Conservation (phyloP, 2,329 filamentous ascomycete genomes). For the Hypoxylon sp. region DNA sequence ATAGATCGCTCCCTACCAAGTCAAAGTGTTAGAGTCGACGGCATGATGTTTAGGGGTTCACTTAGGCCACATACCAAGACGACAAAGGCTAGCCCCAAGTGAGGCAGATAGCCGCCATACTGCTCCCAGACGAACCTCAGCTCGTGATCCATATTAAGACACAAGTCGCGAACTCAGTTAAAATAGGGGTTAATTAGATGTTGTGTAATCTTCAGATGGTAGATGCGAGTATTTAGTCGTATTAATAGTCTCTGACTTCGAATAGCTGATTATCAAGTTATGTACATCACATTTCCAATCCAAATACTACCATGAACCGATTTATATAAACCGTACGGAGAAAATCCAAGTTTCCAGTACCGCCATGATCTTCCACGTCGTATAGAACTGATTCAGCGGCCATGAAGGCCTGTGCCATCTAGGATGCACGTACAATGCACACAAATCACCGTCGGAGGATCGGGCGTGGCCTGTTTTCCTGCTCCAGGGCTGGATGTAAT, state of each 20-base stretch:
- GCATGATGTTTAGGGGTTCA: background rate
- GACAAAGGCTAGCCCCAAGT: conserved; percentile 3
- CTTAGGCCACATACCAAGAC: conserved; percentile 1
- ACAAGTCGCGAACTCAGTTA: background rate
- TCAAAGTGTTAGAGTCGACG: background rate
- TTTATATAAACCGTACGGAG: conserved; percentile 1
- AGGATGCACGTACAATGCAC: background rate
- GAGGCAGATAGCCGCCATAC: background rate
- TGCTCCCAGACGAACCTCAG: conserved; percentile 5
- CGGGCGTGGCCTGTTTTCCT: background rate
- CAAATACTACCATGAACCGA: background rate
- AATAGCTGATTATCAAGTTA: background rate
- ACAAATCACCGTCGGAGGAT: background rate
- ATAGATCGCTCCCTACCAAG: conserved; percentile 13
- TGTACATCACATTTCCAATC: background rate
- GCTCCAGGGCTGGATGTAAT: too few species aligned
- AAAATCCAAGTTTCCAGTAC: background rate
- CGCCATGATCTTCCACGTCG: background rate
- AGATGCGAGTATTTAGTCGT: background rate
- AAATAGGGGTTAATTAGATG: background rate
- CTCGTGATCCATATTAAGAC: conserved; percentile 1
- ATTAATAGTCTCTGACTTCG: background rate
- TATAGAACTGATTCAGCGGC: conserved; percentile 4
- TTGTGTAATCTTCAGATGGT: background rate
- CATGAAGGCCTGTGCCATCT: background rate